Conservation (phyloP, 345 rosid genomes). For the Eucalyptus decipiens region DNA sequence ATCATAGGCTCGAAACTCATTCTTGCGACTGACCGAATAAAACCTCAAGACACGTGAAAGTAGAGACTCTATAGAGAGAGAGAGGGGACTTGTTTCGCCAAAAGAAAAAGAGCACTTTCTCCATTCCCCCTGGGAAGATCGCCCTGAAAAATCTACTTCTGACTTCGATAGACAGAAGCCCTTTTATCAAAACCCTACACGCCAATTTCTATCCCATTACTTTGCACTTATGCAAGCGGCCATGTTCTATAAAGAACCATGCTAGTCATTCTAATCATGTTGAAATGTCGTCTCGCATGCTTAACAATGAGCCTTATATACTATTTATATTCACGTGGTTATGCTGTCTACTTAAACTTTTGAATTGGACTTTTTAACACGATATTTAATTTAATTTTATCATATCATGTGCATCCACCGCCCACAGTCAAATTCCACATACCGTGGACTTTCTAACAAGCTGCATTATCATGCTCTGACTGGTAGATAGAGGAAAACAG, state of each 20-base stretch:
- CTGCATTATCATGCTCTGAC: constrained; percentile 56
- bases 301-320: not conserved
- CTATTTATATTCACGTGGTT: too few species aligned
- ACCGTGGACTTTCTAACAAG: constrained; percentile 11
- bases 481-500: not conserved
- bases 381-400: too few species aligned
- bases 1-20: not conserved
- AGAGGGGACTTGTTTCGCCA: not conserved
- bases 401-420: not conserved
- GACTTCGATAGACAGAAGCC: not conserved
- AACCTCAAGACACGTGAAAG: not conserved
- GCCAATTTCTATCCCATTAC: not conserved
- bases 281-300: not conserved
- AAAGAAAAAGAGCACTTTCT: not conserved
- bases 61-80: too few species aligned
- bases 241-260: not conserved
- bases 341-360: not conserved
- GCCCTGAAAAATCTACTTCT: not conserved
- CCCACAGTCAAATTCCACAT: not conserved
- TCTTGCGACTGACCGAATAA: not conserved
- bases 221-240: not conserved
- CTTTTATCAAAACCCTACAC: not conserved
- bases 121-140: not conserved
- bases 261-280: not conserved
- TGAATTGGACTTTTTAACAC: too few species aligned